Base-by-base conservation (phyloP, 441 rosid genomes). In the Populus tomentosa region DNA sequence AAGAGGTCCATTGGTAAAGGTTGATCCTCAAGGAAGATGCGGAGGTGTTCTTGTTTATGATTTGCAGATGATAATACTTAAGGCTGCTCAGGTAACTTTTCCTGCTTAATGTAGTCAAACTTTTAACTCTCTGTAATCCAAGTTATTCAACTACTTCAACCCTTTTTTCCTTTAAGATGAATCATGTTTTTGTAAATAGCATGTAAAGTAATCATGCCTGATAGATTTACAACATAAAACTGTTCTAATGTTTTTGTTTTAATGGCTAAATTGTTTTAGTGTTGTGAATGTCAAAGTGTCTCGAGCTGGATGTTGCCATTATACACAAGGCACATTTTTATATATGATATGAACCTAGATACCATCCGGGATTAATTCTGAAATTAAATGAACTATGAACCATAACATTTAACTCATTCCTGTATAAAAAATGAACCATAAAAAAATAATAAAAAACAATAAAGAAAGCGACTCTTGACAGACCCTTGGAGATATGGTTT, bases 1-100 rank as follows among this genome's bases (percentile, higher is more conserved):
- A 26, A 85, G 90, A 81, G 98, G 97, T 28, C 98, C 98, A 3
- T 78, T 87, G 82, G 92, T 90, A 72, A 91, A 91, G 85, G 93
- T 89, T 84, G 98, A 97, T 89, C 99, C 99, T 76, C 98, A 94
- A 86, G 99, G 99, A 82, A 92, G 99, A 88, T 97, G 99, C 72
- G 90, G 93, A 10, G 92, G 97, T 56, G 89, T 90, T 86, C 99
- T 97, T 87, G 87, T 97, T 86, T 97, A 90, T 81, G 98, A 88
- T 88, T 82, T 88, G 91, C 99, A 97, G 91, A 88, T 97, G 99
- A 88, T 92, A 85, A 86, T 97, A 82, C 98, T 94, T 75, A 94
- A 90, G 92, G 96, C 98, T 86, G 87, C 91, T 66, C 98, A 92
- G 99, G 99, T 96, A 79, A 79, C 78, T 81, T 74, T 81, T 78